phyloP scores from a whole-genome alignment of 345 rosid species.

The Populus euphratica region DNA sequence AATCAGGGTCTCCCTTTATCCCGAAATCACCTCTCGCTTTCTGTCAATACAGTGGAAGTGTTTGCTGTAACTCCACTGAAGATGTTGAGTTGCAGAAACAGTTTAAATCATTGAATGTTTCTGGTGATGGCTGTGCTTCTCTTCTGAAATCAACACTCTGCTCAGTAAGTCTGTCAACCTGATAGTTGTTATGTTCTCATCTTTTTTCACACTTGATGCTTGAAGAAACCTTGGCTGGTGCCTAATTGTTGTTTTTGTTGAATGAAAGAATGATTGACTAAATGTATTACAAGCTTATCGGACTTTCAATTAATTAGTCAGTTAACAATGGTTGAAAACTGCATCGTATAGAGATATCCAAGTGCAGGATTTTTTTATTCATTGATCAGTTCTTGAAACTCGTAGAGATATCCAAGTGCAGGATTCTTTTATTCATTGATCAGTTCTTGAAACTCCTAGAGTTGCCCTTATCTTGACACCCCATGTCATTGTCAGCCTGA shows the following conservation, averaged over 20 bases:
- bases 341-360: too few species aligned
- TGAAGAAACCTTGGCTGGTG: not conserved
- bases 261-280: not conserved
- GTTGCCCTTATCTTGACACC: too few species aligned
- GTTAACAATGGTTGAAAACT: too few species aligned
- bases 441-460: too few species aligned
- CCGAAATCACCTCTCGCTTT: conserved; percentile 14
- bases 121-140: conserved; percentile 20
- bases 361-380: too few species aligned
- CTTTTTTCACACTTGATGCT: not conserved
- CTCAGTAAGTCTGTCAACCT: conserved; percentile 18
- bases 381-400: too few species aligned
- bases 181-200: not conserved
- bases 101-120: conserved; percentile 27
- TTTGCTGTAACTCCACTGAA: conserved; percentile 25
- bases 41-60: conserved; percentile 30
- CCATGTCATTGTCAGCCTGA: too few species aligned
- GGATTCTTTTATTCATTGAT: too few species aligned
- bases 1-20: conserved; percentile 21
- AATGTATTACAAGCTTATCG: too few species aligned
- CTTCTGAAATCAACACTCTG: conserved; percentile 27
- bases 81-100: conserved; percentile 24
- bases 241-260: not conserved
- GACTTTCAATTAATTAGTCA: too few species aligned
- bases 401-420: too few species aligned